Evolutionary conservation across 225 moss, liverwort and hornwort genomes (phyloP), one percentile per base, ranked within the genome.

Genomic region (Marchantia paleacea): DNA sequence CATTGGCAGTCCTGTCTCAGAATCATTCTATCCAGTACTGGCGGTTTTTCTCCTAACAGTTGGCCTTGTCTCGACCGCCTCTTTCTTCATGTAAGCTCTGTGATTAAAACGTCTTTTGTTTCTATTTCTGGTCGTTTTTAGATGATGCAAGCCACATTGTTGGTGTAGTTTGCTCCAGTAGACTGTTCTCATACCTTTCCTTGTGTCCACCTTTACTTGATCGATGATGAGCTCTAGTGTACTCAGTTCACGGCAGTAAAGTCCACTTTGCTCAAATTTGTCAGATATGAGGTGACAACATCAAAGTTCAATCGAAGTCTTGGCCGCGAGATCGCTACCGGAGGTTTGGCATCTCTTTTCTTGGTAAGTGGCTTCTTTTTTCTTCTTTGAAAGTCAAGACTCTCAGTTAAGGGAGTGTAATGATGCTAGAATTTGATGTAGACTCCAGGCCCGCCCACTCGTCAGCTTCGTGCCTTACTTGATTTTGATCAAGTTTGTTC

Each of bases 251-350:
- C 8, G 14, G 9, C 39, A 22, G n/a, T 7, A 74, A 29, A 11
- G 53, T 28, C 25, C 55, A 7, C 28, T 86, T n/a, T 81, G 55
- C 49, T 75, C 58, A 50, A 78, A 48, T 66, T 89, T 77, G 77
- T 70, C 91, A 96, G 94, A 83, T 93, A 97, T 80, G 95, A 97
- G 83, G 97, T 92, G 77, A 97, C 93, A 50, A 93, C 90, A 76
- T 92, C 97, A 15, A 93, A 95, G 79, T 87, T 95, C 73, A 95
- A 92, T 81, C 95, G 97, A 73, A 97, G 91, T 82, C 78, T 95
- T 80, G 81, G 82, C 82, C 91, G 91, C 58, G 97, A 97, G 80
- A 61, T 95, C 78, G 86, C 89, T 55, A 92, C 93, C 16, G 97
- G 95, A 81, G 93, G 93, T 70, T 83, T 90, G 83, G 93, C 97